Percentiles rank a stretch among this genome's conserved stretches.
Evolutionary conservation across 768 basidiomycete genomes (phyloP).

Genomic region (Kwoniella mangroviensis): DNA sequence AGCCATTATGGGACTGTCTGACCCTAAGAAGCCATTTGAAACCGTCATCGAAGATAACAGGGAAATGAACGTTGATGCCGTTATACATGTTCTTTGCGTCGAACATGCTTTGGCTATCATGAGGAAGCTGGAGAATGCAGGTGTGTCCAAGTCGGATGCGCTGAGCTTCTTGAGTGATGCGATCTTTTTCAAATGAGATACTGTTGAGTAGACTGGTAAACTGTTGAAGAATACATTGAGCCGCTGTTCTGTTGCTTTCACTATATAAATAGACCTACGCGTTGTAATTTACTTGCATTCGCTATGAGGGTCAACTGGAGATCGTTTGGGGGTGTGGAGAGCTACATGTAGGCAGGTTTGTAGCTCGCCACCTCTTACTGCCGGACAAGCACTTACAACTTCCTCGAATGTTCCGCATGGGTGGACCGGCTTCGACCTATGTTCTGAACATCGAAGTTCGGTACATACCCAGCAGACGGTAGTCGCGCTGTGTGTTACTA

Average conservation of each 20-base stretch:
- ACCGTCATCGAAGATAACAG: constrained; percentile 24
- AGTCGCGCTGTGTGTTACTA: not conserved
- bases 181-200: too few species aligned
- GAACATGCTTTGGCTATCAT: not conserved
- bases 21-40: constrained; percentile 27
- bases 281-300: too few species aligned
- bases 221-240: too few species aligned
- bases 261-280: too few species aligned
- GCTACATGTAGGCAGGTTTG: too few species aligned
- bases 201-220: too few species aligned
- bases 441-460: not conserved
- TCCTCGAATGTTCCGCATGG: constrained; percentile 4
- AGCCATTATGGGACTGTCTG: not conserved
- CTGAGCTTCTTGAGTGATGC: not conserved
- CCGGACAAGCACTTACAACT: not conserved
- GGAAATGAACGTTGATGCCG: constrained; percentile 25
- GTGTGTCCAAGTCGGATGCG: not conserved
- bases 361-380: too few species aligned
- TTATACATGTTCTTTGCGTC: not conserved
- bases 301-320: too few species aligned
- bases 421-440: not conserved
- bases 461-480: constrained; percentile 8
- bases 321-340: too few species aligned
- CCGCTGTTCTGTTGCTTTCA: too few species aligned
- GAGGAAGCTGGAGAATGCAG: not conserved